phyloP scores from a whole-genome alignment of 441 rosid genomes.

The Erodium trifolium region DNA sequence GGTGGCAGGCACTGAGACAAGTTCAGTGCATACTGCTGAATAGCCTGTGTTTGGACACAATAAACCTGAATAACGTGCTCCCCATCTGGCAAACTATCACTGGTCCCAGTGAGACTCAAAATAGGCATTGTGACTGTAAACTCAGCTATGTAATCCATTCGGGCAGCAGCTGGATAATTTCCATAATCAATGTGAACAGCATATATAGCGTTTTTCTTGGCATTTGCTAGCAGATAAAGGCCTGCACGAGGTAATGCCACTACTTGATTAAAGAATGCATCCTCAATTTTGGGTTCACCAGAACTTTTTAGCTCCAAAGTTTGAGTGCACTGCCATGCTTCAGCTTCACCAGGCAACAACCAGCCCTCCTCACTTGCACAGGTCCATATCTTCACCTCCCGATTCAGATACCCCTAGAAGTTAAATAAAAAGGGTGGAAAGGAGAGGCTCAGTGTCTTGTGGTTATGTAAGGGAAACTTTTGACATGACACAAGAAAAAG shows the following conservation, averaged over 20 bases:
- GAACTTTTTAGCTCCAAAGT: constrained; percentile 70
- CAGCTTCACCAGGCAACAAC: constrained; percentile 63
- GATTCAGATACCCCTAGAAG: constrained; percentile 70
- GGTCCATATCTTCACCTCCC: constrained; percentile 81
- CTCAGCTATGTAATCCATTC: constrained; percentile 80
- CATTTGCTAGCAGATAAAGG: constrained; percentile 72
- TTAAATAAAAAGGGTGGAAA: constrained; percentile 10
- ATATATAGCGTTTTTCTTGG: constrained; percentile 84
- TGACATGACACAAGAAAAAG: not conserved
- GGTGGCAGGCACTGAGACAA: constrained; percentile 47
- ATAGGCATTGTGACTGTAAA: constrained; percentile 90
- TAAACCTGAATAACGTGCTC: constrained; percentile 44
- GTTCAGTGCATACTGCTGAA: constrained; percentile 47
- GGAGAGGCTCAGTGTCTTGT: not conserved
- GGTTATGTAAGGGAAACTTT: not conserved
- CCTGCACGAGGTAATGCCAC: constrained; percentile 64
- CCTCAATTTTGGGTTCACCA: constrained; percentile 44
- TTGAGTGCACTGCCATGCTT: constrained; percentile 74
- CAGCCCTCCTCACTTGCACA: constrained; percentile 77
- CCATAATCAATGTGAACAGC: constrained; percentile 81
- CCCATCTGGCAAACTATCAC: constrained; percentile 40
- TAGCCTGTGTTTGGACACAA: constrained; percentile 49
- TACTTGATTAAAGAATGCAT: constrained; percentile 81
- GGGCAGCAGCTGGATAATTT: constrained; percentile 53
- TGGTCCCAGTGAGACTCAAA: constrained; percentile 50